A percentile compares a stretch with the other conserved stretches of the same genome.
Conservation (phyloP, 2,329 filamentous ascomycete genomes). For the Colletotrichum abscissum region DNA sequence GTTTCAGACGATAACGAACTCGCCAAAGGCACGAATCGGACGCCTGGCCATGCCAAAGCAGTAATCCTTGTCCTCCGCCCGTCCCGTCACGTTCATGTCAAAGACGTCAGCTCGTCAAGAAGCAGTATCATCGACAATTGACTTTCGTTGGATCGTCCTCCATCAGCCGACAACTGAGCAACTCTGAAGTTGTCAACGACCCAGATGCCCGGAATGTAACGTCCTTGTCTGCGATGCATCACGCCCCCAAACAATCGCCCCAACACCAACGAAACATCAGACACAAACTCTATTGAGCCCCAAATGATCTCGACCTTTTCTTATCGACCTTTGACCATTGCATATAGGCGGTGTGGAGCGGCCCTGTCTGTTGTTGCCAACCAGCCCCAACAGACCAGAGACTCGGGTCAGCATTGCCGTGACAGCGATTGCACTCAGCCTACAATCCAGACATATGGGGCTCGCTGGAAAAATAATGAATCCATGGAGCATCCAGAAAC, state of each 20-base stretch:
- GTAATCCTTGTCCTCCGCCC: background rate
- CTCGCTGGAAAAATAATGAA: background rate
- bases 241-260: background rate
- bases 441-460: background rate
- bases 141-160: slow-evolving; percentile 9
- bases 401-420: background rate
- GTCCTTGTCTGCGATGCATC: background rate
- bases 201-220: slow-evolving; percentile 8
- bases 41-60: background rate
- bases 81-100: background rate
- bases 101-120: background rate
- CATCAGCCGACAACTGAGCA: background rate
- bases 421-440: background rate
- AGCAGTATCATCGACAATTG: background rate
- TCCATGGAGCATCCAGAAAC: background rate
- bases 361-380: background rate
- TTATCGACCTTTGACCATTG: background rate
- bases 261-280: slow-evolving; percentile 25
- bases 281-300: slow-evolving; percentile 11
- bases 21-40: background rate
- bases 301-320: background rate
- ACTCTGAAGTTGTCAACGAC: background rate
- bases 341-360: background rate
- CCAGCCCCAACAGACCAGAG: background rate
- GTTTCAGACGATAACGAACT: background rate